Conservation (phyloP, 495 filamentous ascomycete genomes). For the Annulohypoxylon nitens region DNA sequence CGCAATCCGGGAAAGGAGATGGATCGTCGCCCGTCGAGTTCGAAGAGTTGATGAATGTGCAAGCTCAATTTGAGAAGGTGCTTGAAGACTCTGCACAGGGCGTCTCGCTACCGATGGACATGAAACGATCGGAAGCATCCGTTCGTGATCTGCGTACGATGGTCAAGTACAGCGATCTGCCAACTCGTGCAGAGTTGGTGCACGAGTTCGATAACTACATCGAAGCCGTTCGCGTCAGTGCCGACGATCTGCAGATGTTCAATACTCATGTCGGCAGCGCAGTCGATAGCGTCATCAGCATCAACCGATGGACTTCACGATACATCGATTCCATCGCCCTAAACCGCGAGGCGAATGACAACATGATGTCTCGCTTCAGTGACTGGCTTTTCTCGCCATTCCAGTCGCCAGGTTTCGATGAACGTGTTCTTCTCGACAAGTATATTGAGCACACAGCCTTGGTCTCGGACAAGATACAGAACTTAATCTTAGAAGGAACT, state of each 20-base stretch:
- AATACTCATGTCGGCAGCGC: slow-evolving; percentile 75
- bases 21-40: slow-evolving; percentile 66
- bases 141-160: slow-evolving; percentile 79
- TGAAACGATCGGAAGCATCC: slow-evolving; percentile 77
- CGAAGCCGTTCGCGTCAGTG: slow-evolving; percentile 66
- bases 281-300: slow-evolving; percentile 75
- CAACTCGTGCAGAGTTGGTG: slow-evolving; percentile 69
- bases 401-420: slow-evolving; percentile 64
- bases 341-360: slow-evolving; percentile 54
- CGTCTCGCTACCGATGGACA: slow-evolving; percentile 73
- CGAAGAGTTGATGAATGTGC: slow-evolving; percentile 73
- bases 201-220: slow-evolving; percentile 77
- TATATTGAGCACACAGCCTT: slow-evolving; percentile 74
- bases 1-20: slow-evolving; percentile 18
- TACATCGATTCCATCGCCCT: slow-evolving; percentile 70
- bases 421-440: slow-evolving; percentile 66
- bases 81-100: slow-evolving; percentile 69
- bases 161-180: slow-evolving; percentile 63
- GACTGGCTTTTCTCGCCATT: slow-evolving; percentile 67
- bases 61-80: slow-evolving; percentile 74
- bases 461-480: slow-evolving; percentile 73
- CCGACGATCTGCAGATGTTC: slow-evolving; percentile 72
- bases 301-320: slow-evolving; percentile 71
- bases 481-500: slow-evolving; percentile 75
- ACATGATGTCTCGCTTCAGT: slow-evolving; percentile 52